Evolutionary conservation across 2,329 filamentous ascomycete species (phyloP), one percentile per base, ranked within the genome.

Genomic region (Metarhizium album): DNA sequence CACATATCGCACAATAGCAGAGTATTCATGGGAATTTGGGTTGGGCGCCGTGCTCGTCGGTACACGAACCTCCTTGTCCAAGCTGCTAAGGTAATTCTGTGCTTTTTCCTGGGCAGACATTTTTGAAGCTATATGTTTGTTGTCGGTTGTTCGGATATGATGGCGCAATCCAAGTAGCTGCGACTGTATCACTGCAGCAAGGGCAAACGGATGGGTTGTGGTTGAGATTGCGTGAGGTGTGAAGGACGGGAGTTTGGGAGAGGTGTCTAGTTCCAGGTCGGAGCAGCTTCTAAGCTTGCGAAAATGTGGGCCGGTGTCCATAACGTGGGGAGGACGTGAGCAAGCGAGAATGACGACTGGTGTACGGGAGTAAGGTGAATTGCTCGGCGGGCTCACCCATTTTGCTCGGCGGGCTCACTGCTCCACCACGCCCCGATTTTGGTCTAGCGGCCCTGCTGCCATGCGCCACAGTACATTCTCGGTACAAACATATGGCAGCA

Each of bases 11-110:
- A 57, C 56, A 55, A 40, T 52, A 45, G 11, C 35, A 42, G 42
- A 11, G 3, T 4, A 4, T 4, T 40, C n/a, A 18, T 20, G n/a
- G 37, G 9, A 18, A 18, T 40, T 40, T 24, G 20, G 40, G 40
- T n/a, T 43, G 22, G 11, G 24, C 42, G 27, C n/a, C 24, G 52
- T 31, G 42, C 27, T 20, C 18, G 18, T 16, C 24, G 14, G 16
- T n/a, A 14, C 42, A 73, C 80, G 59, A 72, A 90, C 87, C 83
- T 90, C 86, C 66, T 83, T 84, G 73, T 94, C 88, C 72, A 94
- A 83, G 73, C 84, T 79, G 61, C 80, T 79, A 66, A 93, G 77
- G 64, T 88, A 84, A 63, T 85, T 77, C 70, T 89, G 84, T 59
- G 84, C 80, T 70, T 83, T 83, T 63, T 89, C 86, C 71, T 89